phyloP scores from a whole-genome alignment of 129 eudicot genomes.

The Centaurea solstitialis region DNA sequence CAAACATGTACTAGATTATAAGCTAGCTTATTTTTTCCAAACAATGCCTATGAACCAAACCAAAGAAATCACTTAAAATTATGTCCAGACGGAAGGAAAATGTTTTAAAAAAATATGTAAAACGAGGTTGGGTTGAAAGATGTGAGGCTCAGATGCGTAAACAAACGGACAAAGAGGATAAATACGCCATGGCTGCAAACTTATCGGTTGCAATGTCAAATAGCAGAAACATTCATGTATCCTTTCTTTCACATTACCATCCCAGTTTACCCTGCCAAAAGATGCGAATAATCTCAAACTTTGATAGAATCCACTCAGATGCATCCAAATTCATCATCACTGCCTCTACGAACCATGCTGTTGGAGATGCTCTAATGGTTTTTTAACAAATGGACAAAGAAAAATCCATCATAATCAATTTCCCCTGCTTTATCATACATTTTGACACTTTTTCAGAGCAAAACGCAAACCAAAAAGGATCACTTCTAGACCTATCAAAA shows the following conservation, averaged over 20 bases:
- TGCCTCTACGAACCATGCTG: not conserved
- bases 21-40: no score
- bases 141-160: not conserved
- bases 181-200: conserved; percentile 1
- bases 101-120: no score
- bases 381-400: not conserved
- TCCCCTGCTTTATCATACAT: not conserved
- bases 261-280: not conserved
- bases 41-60: no score
- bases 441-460: not conserved
- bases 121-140: no score
- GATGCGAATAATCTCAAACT: not conserved
- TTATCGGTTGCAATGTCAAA: not conserved
- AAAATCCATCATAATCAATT: not conserved
- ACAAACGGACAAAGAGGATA: not conserved
- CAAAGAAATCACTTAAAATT: no score
- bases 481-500: not conserved
- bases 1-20: no score
- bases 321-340: not conserved
- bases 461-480: not conserved
- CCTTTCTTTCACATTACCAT: not conserved
- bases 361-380: not conserved
- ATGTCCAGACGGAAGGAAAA: no score
- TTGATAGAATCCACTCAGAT: not conserved
- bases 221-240: not conserved